Evolutionary conservation across 2,329 filamentous ascomycete species (phyloP).

Genomic region (Exophiala xenobiotica): DNA sequence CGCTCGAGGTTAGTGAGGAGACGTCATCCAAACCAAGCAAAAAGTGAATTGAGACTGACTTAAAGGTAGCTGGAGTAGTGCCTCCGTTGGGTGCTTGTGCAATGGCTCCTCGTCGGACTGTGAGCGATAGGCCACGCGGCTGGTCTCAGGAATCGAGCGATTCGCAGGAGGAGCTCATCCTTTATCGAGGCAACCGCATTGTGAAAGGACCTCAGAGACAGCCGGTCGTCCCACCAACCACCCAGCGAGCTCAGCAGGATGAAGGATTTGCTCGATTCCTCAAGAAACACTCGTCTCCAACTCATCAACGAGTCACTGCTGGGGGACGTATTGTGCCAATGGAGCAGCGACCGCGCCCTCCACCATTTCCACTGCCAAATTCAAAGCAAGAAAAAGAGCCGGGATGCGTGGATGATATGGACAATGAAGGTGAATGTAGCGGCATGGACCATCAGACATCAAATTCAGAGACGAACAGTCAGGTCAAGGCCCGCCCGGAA

Average conservation of each 20-base stretch:
- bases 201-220: conserved; percentile 30
- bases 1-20: conserved; percentile 26
- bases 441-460: neutral
- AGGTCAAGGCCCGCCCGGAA: conserved; percentile 1
- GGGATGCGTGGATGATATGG: conserved; percentile 24
- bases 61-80: conserved; percentile 27
- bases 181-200: conserved; percentile 21
- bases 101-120: conserved; percentile 25
- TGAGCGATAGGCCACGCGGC: conserved; percentile 23
- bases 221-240: conserved; percentile 37
- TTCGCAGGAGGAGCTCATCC: conserved; percentile 24
- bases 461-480: neutral
- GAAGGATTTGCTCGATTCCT: conserved; percentile 48
- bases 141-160: conserved; percentile 25
- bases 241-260: conserved; percentile 37
- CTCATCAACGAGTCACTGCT: conserved; percentile 50
- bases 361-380: conserved; percentile 36
- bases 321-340: conserved; percentile 51
- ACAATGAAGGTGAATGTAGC: conserved; percentile 12
- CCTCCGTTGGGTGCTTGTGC: conserved; percentile 29
- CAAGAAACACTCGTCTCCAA: conserved; percentile 49
- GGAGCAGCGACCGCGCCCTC: conserved; percentile 36
- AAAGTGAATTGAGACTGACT: conserved; percentile 12
- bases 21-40: neutral
- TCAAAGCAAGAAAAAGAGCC: conserved; percentile 6